A percentile compares a stretch with the other conserved stretches of the same genome.
phyloP scores from a whole-genome alignment of 2,329 filamentous ascomycete species.

The Fusarium sp. region DNA sequence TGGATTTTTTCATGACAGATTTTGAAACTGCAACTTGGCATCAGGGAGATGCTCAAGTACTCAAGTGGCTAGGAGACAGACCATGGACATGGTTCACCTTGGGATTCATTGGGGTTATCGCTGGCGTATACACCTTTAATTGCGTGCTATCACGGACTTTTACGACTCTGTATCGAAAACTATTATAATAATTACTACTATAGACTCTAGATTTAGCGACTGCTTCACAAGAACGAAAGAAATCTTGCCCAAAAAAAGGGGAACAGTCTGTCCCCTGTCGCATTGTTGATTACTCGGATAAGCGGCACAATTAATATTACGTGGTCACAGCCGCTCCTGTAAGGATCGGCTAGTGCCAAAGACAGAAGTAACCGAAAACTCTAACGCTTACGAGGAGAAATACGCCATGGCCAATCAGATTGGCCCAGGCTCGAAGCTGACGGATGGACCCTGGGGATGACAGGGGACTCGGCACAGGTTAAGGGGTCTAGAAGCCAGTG shows the following conservation, averaged over 20 bases:
- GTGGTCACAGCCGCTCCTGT: background rate
- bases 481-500: too few species aligned
- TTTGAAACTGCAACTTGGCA: background rate
- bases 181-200: background rate
- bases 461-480: too few species aligned
- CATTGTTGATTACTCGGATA: background rate
- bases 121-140: background rate
- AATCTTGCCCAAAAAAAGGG: background rate
- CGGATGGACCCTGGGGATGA: background rate
- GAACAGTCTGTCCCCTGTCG: background rate
- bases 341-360: background rate
- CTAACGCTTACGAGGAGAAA: background rate
- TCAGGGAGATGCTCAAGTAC: background rate
- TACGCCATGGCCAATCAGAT: background rate
- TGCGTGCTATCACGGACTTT: background rate
- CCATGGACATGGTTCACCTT: background rate
- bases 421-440: background rate
- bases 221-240: background rate
- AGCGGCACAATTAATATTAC: background rate
- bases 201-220: background rate
- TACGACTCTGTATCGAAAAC: background rate
- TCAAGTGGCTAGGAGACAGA: background rate
- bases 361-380: background rate
- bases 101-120: background rate
- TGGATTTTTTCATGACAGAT: background rate